Evolutionary conservation across 129 eudicot species (phyloP), one percentile per base, ranked within the genome.

Genomic region (Tagetes erecta): DNA sequence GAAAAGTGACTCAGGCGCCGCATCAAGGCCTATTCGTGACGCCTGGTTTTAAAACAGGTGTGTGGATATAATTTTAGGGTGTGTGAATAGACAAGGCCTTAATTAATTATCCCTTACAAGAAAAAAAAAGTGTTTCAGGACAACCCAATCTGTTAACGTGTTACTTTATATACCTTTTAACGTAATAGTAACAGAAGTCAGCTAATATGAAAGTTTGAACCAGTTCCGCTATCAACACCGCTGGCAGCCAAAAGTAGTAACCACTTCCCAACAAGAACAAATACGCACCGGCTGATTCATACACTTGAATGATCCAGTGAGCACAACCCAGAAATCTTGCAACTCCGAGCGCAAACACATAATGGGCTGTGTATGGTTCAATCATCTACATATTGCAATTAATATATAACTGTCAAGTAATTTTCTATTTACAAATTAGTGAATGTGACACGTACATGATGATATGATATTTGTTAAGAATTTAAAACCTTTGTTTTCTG

Each of bases 171-270:
- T 64, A 92, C 98, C 98, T 88, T 76, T 88, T 90, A 70, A 86
- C 81, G 58, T 94, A 94, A 64, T 94, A 94, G 80, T 94, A 94
- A 72, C 97, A 94, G 68, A 94, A 94, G 80, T 94, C 98, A 0
- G 96, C 98, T 84, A 94, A 79, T 80, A 94, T 91, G 81, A 88
- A 85, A 30, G 99, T 88, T 70, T 95, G 99, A 64, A 95, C 88
- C 64, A 72, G 60, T 78, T 94, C 98, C 5, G 92, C 70, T 2
- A 94, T 71, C 74, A 94, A 80, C 10, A 86, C 87, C 70, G 74
- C 73, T 3, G 92, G 89, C 50, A 83, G 37, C 97, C 97, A 94
- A 55, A 90, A 14, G 65, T 33, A 69, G 81, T 90, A 82, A 11
- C 98, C 97, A 9, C 84, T 72, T 67, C 97, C 97, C 33, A 91